phyloP scores from a whole-genome alignment of 2,329 filamentous ascomycete genomes.

The Calonectria honghensis region DNA sequence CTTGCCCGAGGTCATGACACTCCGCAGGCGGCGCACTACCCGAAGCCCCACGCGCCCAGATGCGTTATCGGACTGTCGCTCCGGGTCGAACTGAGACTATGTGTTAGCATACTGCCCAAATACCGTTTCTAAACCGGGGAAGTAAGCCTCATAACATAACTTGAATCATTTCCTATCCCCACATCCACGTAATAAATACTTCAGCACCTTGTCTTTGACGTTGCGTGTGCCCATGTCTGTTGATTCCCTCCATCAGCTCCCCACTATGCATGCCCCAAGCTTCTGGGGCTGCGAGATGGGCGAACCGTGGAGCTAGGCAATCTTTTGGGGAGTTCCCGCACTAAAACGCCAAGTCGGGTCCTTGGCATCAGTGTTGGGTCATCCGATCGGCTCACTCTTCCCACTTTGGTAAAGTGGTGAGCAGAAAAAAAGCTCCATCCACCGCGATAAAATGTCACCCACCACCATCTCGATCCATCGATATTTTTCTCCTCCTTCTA shows the following conservation, averaged over 20 bases:
- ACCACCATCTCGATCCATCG: conserved; percentile 21
- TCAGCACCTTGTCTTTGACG: neutral
- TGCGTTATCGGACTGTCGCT: conserved; percentile 18
- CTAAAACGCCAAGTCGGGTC: conserved; percentile 6
- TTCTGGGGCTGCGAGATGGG: conserved; percentile 7
- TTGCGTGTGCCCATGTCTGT: neutral
- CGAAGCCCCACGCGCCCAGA: conserved; percentile 6
- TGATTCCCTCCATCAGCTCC: conserved; percentile 2
- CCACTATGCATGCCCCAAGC: conserved; percentile 19
- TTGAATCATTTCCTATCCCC: neutral
- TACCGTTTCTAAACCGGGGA: neutral
- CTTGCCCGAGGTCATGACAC: neutral
- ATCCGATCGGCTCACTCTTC: conserved; percentile 27
- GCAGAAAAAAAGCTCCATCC: conserved; percentile 30
- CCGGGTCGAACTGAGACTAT: neutral
- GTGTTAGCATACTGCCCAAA: neutral
- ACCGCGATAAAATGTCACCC: conserved; percentile 29
- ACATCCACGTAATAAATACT: neutral
- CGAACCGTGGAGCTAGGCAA: conserved; percentile 24
- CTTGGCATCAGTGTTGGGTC: conserved; percentile 17
- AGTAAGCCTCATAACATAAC: no score
- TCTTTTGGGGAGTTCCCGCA: conserved; percentile 6
- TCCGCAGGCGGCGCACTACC: conserved; percentile 3
- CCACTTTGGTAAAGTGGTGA: conserved; percentile 26
- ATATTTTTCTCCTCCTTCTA: conserved; percentile 18